Base-by-base conservation (phyloP, 495 filamentous ascomycete species). In the Aspergillus saccharolyticus region DNA sequence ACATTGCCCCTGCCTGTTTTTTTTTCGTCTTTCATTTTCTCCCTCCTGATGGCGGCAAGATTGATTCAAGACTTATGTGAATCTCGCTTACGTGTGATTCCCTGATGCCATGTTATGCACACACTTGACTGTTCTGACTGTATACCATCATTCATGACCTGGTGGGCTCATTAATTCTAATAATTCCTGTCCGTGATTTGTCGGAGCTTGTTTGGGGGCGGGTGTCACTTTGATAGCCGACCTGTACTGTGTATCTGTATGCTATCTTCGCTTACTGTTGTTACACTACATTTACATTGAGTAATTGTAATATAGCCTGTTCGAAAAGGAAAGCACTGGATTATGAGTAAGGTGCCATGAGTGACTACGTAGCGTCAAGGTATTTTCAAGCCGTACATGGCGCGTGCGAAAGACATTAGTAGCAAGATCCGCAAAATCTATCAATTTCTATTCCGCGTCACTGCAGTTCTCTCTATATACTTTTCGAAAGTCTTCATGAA, bases 401-500 rank as follows among this genome's bases (percentile, higher is more conserved):
- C n/a, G n/a, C n/a, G 9, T 28, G 9, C 4, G 17, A 12, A 42
- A 14, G 10, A 20, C 16, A 6, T 7, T 17, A 30, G 45, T n/a
- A n/a, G n/a, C n/a, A 19, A 7, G n/a, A 28, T 45, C 42, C n/a
- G 33, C 33, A 39, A 51, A 54, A 54, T 55, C 60, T 63, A 61
- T 60, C 24, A 62, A 14, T 17, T 9, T 25, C 20, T 50, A 24
- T 24, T 50, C 21, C 21, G 47, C 47, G 24, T 50, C 47, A 50
- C 17, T 28, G 28, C 47, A 50, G 42, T 55, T 44, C 46, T 66
- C 55, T 63, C 62, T 62, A 63, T 66, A 58, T 63, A 63, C 61
- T 63, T 63, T 66, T 63, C 46, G 55, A 54, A 44, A 62, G 48
- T 60, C 61, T 60, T 63, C 59, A 54, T 66, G 44, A 56, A 63